phyloP scores from a whole-genome alignment of 2,329 filamentous ascomycete species.

The Trichocomaceae sp. region DNA sequence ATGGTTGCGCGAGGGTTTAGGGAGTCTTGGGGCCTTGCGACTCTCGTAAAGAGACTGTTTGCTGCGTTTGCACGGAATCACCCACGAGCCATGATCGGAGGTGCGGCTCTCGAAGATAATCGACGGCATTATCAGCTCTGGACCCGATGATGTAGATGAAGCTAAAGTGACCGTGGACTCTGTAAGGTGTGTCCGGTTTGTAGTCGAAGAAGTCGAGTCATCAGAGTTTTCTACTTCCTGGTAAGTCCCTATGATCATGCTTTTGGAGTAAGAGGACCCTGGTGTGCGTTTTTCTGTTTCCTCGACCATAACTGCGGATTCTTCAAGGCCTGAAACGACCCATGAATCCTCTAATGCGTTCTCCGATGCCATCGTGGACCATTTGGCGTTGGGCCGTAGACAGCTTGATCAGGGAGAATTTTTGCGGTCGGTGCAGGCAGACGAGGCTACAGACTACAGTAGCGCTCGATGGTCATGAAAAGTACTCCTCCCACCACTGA shows the following conservation, averaged over 20 bases:
- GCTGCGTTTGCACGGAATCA: constrained; percentile 10
- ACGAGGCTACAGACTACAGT: not conserved
- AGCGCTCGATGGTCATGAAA: not conserved
- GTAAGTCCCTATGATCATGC: constrained; percentile 7
- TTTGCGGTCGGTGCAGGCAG: not conserved
- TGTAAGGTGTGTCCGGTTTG: constrained; percentile 11
- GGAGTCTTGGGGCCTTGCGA: constrained; percentile 8
- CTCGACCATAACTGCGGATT: constrained; percentile 11
- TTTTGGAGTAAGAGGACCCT: constrained; percentile 9
- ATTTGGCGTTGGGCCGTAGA: not conserved
- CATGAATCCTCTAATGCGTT: constrained; percentile 30
- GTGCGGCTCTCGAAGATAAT: constrained; percentile 27
- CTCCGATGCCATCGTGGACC: not conserved
- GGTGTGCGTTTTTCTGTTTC: not conserved
- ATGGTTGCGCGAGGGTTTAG: constrained; percentile 2
- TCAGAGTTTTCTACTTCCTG: constrained; percentile 13
- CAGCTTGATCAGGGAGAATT: not conserved
- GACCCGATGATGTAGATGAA: constrained; percentile 26
- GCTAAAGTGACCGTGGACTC: constrained; percentile 21
- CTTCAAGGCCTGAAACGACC: constrained; percentile 25
- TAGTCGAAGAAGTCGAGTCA: not conserved
- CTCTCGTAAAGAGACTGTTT: constrained; percentile 10
- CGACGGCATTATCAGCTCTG: constrained; percentile 37
- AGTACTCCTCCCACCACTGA: not conserved
- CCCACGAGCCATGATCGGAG: constrained; percentile 12